Conservation (phyloP, 192 early-diverging fungal genomes). For the Linnemannia exigua region DNA sequence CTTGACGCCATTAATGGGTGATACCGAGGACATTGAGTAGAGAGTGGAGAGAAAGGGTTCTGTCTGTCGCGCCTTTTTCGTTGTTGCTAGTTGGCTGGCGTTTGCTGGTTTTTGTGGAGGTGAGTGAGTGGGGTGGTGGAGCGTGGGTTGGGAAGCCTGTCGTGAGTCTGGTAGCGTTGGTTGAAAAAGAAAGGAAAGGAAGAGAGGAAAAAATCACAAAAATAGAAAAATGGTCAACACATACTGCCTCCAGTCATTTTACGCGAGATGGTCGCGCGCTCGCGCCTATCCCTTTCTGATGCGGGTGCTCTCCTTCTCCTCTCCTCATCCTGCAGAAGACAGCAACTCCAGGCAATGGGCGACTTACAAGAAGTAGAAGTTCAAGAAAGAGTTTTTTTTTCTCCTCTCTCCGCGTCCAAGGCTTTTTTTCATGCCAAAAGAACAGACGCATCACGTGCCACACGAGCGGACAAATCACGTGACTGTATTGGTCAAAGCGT, state of each 20-base stretch:
- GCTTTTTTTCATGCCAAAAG: too few species aligned
- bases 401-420: neutral
- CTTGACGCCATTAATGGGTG: constrained; percentile 55
- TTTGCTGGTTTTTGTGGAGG: neutral
- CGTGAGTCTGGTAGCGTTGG: neutral
- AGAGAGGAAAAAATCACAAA: neutral
- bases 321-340: neutral
- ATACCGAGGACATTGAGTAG: constrained; percentile 35
- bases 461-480: neutral
- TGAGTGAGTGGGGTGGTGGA: neutral
- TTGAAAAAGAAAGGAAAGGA: neutral
- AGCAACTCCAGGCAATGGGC: neutral
- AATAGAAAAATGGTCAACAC: neutral
- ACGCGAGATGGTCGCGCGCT: constrained; percentile 1
- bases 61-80: neutral
- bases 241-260: too few species aligned
- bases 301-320: neutral
- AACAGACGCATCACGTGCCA: neutral
- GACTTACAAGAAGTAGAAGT: neutral
- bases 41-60: neutral
- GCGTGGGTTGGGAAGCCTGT: neutral
- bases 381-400: neutral
- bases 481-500: neutral
- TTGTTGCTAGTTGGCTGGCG: neutral
- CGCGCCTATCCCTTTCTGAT: neutral